Conservation (phyloP, 257 asterid species). For the Euphrasia confusa region DNA sequence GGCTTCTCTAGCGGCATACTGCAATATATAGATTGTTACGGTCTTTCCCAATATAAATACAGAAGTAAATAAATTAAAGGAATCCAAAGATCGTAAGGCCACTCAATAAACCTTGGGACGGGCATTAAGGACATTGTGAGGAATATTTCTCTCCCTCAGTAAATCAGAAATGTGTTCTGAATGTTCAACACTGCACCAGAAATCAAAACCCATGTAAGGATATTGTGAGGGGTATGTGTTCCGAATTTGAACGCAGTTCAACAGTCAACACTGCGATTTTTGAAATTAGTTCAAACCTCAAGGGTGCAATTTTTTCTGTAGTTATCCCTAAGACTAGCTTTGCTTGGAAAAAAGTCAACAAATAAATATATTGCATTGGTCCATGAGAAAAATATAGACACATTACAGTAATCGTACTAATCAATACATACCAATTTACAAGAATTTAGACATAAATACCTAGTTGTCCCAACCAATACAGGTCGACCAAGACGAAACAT, state of each 20-base stretch:
- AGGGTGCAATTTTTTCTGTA: no score
- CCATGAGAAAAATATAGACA: no score
- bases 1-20: conserved; percentile 99
- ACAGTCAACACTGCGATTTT: no score
- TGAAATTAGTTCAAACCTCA: no score
- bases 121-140: conserved; percentile 97
- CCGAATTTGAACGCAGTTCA: no score
- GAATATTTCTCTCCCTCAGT: conserved; percentile 66
- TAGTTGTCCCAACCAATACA: conserved; percentile 92
- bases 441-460: conserved; percentile 43
- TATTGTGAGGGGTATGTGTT: no score
- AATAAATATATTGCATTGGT: no score
- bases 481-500: conserved; percentile 92
- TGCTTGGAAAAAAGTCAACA: no score
- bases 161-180: conserved; percentile 77
- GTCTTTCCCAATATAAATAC: conserved; percentile 4
- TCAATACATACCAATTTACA: conserved; percentile 20
- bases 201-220: conserved; percentile 27
- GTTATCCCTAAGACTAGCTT: no score
- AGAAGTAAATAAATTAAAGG: conserved; percentile 13
- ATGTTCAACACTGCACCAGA: conserved; percentile 81
- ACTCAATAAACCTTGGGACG: conserved; percentile 74
- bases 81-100: conserved; percentile 18
- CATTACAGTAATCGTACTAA: background rate
- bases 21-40: conserved; percentile 27